phyloP scores from a whole-genome alignment of 169 alveolate species.

The Pseudocohnilembus persalinus region DNA sequence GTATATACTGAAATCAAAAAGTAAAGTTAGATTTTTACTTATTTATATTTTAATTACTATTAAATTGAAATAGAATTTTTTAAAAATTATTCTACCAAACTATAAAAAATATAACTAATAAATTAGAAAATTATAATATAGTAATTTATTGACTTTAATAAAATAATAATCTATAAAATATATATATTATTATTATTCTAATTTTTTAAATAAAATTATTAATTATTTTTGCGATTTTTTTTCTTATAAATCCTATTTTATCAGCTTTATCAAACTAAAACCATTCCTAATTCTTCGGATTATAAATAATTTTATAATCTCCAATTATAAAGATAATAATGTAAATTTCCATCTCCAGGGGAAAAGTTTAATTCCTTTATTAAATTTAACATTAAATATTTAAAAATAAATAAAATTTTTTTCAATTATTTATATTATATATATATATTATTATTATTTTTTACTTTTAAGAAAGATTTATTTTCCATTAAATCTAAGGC shows the following conservation, averaged over 20 bases:
- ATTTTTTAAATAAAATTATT: no score
- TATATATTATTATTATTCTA: no score
- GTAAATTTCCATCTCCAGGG: conserved; percentile 96
- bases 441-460: background rate
- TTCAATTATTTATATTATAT: background rate
- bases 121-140: no score
- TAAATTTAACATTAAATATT: no score
- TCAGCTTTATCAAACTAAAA: conserved; percentile 41
- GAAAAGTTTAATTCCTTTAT: conserved; percentile 81
- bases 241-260: background rate
- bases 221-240: no score
- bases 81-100: background rate
- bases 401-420: background rate
- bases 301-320: conserved; percentile 58
- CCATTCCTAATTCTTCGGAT: conserved; percentile 52
- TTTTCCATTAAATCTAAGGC: conserved; percentile 97
- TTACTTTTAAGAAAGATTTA: conserved; percentile 77
- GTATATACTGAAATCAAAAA: no score
- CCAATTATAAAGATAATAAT: conserved; percentile 97
- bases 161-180: no score
- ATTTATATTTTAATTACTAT: no score
- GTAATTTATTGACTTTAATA: background rate
- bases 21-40: no score
- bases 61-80: no score
- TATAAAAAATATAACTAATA: no score